Conservation (phyloP, 192 early-diverging fungal genomes). For the Piromyces sp. region DNA sequence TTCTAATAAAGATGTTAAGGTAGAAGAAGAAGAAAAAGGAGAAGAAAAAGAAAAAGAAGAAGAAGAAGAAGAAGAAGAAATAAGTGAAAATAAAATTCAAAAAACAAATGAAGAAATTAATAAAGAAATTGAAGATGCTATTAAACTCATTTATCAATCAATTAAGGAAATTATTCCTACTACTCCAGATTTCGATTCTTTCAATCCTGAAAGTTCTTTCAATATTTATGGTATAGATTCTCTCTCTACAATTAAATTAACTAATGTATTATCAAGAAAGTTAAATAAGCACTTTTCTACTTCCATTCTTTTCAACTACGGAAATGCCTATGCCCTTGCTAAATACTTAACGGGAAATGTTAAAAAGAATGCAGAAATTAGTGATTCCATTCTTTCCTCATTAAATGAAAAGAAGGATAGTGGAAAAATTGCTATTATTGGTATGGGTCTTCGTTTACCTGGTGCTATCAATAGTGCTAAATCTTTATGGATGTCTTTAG, state of each 20-base stretch:
- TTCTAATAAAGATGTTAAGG: too few species aligned
- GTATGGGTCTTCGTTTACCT: neutral
- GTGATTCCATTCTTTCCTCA: neutral
- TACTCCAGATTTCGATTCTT: neutral
- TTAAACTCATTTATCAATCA: neutral
- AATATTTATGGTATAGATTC: neutral
- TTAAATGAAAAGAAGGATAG: neutral
- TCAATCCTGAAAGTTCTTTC: neutral
- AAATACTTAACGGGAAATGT: neutral
- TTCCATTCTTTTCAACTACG: neutral
- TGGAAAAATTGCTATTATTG: neutral
- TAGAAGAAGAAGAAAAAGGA: too few species aligned
- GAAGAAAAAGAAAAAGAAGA: too few species aligned
- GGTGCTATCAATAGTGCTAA: neutral
- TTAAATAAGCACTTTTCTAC: neutral
- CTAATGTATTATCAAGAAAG: neutral
- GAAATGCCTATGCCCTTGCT: neutral
- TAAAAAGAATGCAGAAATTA: neutral
- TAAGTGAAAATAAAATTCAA: too few species aligned
- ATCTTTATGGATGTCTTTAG: neutral
- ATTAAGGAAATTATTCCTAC: neutral
- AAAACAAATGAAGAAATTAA: neutral
- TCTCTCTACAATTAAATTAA: neutral
- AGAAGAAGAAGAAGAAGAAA: too few species aligned
- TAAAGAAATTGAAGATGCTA: neutral